These are phyloP conservation scores for Brassica hybrid DNA, from an alignment of 441 rosid species.

Conservation along the genomic window DNA sequence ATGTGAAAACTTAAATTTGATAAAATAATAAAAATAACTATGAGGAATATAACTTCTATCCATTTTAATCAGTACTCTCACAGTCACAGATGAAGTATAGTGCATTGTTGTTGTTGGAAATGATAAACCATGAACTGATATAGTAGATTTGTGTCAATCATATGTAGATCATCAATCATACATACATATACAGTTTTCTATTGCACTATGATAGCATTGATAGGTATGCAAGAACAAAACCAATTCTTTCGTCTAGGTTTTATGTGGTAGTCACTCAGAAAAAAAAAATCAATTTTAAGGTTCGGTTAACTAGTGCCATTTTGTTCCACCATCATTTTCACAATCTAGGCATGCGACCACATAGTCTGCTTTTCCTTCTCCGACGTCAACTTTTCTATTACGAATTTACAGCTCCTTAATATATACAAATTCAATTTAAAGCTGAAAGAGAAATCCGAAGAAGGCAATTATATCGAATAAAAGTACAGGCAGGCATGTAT, in stretches of 20 bases:
- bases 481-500: constrained; percentile 15
- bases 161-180: not conserved
- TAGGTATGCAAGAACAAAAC: not conserved
- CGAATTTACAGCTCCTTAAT: not conserved
- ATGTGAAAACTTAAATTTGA: no score
- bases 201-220: not conserved
- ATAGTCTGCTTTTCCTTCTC: not conserved
- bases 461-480: not conserved
- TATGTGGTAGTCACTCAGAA: not conserved
- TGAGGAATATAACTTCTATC: no score
- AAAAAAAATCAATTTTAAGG: not conserved
- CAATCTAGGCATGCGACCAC: constrained; percentile 1
- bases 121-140: not conserved
- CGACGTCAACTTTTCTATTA: constrained; percentile 2
- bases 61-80: no score
- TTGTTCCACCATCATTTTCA: not conserved
- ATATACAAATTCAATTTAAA: not conserved
- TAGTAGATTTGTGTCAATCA: not conserved
- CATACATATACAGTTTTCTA: not conserved
- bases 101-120: no score
- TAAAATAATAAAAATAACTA: no score
- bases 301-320: constrained; percentile 3
- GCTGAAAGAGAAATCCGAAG: constrained; percentile 10
- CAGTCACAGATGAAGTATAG: no score
- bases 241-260: not conserved